Percentiles rank a stretch among this genome's conserved stretches.
phyloP scores from a whole-genome alignment of 495 filamentous ascomycete genomes.

The Staphylotrichum longicolle region DNA sequence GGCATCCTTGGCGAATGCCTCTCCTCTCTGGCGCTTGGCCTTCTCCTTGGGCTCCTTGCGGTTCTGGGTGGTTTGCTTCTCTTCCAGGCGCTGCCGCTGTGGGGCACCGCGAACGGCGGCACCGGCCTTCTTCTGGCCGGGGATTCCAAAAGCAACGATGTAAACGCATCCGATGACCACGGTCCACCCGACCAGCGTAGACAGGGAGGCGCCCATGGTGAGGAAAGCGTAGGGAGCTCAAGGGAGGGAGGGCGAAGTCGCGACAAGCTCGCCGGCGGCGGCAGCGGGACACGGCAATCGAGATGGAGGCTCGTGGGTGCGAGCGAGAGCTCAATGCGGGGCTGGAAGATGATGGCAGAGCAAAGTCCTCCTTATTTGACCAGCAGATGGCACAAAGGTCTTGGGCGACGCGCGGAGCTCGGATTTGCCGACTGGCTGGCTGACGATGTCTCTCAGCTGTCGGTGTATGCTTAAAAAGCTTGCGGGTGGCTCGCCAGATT shows the following conservation, averaged over 20 bases:
- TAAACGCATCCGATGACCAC: conserved; percentile 54
- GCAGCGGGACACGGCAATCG: conserved; percentile 3
- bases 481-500: background rate
- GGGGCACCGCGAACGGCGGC: conserved; percentile 12
- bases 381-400: conserved; percentile 14
- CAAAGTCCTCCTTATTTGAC: conserved; percentile 11
- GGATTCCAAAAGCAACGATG: conserved; percentile 23
- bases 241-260: background rate
- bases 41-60: conserved; percentile 37
- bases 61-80: conserved; percentile 39
- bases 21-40: conserved; percentile 33
- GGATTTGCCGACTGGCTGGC: background rate
- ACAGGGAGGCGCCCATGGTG: conserved; percentile 45
- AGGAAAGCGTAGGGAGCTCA: conserved; percentile 10
- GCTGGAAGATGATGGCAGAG: conserved; percentile 11
- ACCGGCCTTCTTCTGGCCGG: conserved; percentile 25
- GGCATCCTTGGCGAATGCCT: conserved; percentile 28
- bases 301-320: background rate
- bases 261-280: conserved; percentile 3
- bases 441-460: no score
- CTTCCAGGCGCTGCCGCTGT: conserved; percentile 34
- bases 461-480: background rate
- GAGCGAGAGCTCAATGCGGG: conserved; percentile 14
- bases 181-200: conserved; percentile 55
- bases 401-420: conserved; percentile 7